A percentile compares a stretch with the other conserved stretches of the same genome.
Evolutionary conservation across 176 grass and related monocot genomes (phyloP).

Genomic region (Oryza brachyantha): DNA sequence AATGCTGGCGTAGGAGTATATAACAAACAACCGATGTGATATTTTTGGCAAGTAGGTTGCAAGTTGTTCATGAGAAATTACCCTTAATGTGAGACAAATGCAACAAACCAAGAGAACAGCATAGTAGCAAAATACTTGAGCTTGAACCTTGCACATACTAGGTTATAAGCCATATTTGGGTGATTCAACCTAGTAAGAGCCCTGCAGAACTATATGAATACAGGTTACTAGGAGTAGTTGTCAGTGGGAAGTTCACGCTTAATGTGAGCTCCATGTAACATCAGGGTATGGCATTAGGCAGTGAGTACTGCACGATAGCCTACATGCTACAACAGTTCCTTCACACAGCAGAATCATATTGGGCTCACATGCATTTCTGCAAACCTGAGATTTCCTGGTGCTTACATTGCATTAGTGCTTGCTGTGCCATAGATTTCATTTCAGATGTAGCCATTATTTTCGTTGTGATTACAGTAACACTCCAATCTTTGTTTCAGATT

Average conservation of each 20-base stretch:
- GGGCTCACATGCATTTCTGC: background rate
- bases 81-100: background rate
- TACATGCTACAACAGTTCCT: background rate
- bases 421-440: background rate
- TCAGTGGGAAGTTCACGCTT: background rate
- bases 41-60: background rate
- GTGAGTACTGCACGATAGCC: background rate
- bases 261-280: background rate
- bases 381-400: background rate
- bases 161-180: background rate
- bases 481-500: background rate
- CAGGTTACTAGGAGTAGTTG: constrained; percentile 11
- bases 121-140: background rate
- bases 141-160: background rate
- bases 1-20: background rate
- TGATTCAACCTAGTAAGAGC: background rate
- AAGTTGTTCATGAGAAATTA: background rate
- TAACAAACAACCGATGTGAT: background rate
- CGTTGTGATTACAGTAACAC: background rate
- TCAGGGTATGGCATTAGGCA: background rate
- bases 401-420: background rate
- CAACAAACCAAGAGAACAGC: background rate
- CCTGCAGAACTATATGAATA: background rate
- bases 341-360: background rate
- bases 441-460: background rate